Evolutionary conservation across 2,329 filamentous ascomycete species (phyloP).

Genomic region (Microascus cirrosus): DNA sequence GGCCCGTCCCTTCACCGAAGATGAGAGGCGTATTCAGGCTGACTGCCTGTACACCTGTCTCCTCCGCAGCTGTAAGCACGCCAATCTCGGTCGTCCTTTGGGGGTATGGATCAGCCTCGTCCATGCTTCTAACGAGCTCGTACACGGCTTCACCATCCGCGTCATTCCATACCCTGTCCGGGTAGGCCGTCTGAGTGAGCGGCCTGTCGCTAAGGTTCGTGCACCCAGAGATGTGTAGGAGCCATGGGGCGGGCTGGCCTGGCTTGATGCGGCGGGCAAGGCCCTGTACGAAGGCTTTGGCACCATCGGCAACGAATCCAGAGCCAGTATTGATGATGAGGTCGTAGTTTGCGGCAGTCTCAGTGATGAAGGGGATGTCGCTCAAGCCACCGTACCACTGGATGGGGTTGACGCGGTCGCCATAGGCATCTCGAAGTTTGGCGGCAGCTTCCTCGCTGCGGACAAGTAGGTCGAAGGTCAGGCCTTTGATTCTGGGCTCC

Average conservation of each 20-base stretch:
- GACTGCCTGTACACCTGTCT: constrained; percentile 7
- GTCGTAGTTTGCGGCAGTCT: constrained; percentile 7
- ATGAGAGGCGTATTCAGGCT: constrained; percentile 6
- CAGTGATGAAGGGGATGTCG: constrained; percentile 5
- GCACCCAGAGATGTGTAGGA: constrained; percentile 7
- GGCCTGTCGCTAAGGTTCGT: constrained; percentile 8
- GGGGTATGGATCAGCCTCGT: constrained; percentile 3
- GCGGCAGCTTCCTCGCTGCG: constrained; percentile 5
- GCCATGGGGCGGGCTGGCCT: constrained; percentile 3
- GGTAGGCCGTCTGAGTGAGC: constrained; percentile 3
- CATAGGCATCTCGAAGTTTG: constrained; percentile 7
- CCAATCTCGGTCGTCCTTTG: constrained; percentile 7
- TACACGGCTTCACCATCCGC: constrained; percentile 6
- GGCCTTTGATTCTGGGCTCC: constrained; percentile 2
- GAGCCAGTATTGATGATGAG: constrained; percentile 8
- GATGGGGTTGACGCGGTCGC: constrained; percentile 7
- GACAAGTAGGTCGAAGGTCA: constrained; percentile 7
- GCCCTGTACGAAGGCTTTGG: constrained; percentile 6
- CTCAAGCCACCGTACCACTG: constrained; percentile 6
- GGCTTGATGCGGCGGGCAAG: constrained; percentile 1
- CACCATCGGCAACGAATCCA: constrained; percentile 6
- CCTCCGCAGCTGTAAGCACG: constrained; percentile 6
- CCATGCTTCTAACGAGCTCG: constrained; percentile 6
- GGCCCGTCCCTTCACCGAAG: constrained; percentile 7
- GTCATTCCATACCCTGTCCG: constrained; percentile 7